Percentiles rank a stretch among this genome's conserved stretches.
phyloP scores from a whole-genome alignment of 306 rosid species.

The Betula pendula region DNA sequence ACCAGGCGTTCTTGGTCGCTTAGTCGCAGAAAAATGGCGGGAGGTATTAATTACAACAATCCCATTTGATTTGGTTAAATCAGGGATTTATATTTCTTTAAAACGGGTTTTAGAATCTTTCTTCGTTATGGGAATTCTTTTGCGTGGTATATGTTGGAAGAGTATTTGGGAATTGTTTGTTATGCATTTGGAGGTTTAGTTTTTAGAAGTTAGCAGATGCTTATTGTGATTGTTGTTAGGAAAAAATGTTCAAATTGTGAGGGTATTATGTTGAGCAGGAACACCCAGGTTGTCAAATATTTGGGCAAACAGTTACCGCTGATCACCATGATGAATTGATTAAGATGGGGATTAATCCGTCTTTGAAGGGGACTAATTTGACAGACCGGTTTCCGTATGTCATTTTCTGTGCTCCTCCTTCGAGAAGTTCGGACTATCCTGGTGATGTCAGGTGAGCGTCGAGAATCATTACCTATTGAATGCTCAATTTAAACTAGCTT shows the following conservation, averaged over 20 bases:
- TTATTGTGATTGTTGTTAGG: neutral
- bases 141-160: neutral
- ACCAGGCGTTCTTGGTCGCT: constrained; percentile 93
- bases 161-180: neutral
- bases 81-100: neutral
- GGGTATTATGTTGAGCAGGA: constrained; percentile 45
- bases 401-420: constrained; percentile 92
- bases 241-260: neutral
- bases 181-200: neutral
- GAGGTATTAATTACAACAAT: constrained; percentile 45
- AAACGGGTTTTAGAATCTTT: neutral
- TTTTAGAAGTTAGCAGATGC: neutral
- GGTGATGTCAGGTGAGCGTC: constrained; percentile 75
- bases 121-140: neutral
- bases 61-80: neutral
- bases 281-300: constrained; percentile 65
- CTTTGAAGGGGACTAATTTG: constrained; percentile 60
- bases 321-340: constrained; percentile 82
- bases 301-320: constrained; percentile 76
- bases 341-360: constrained; percentile 65
- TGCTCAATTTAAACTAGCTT: neutral
- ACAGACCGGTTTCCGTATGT: constrained; percentile 61
- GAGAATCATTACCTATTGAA: constrained; percentile 7
- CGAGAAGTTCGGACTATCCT: constrained; percentile 56
- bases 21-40: constrained; percentile 82